A percentile compares a stretch with the other conserved stretches of the same genome.
Evolutionary conservation across 768 basidiomycete species (phyloP).

Genomic region (Fomitopsis serialis): DNA sequence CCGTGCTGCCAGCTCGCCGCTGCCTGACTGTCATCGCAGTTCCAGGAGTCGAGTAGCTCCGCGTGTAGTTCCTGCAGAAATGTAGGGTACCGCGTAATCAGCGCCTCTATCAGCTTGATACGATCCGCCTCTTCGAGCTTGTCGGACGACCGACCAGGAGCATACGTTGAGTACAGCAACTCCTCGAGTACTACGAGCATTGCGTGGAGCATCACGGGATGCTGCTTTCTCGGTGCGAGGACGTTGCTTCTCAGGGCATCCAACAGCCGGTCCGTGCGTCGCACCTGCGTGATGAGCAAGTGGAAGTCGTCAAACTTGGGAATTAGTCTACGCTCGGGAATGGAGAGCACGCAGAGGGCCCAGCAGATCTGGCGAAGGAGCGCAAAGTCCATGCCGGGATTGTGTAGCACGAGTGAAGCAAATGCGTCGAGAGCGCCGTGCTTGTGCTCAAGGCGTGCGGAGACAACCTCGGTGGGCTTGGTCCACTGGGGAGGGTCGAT

Average conservation of each 20-base stretch:
- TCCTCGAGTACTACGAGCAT: not conserved
- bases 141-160: too few relatives aligned
- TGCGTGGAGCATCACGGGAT: not conserved
- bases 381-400: not conserved
- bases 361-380: not conserved
- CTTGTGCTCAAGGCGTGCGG: not conserved
- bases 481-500: not conserved
- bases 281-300: not conserved
- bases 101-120: not conserved
- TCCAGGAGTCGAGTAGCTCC: not conserved
- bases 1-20: not conserved
- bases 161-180: not conserved
- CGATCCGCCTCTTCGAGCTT: not conserved
- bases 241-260: not conserved
- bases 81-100: not conserved
- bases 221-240: not conserved
- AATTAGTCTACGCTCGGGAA: not conserved
- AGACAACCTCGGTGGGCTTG: not conserved
- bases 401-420: not conserved
- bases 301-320: not conserved
- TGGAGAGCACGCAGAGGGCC: not conserved
- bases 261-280: not conserved
- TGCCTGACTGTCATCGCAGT: not conserved
- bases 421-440: not conserved
- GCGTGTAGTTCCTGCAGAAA: not conserved